Base-by-base conservation (phyloP, 228 moss, liverwort and hornwort genomes). In the Sphagnum fallax region DNA sequence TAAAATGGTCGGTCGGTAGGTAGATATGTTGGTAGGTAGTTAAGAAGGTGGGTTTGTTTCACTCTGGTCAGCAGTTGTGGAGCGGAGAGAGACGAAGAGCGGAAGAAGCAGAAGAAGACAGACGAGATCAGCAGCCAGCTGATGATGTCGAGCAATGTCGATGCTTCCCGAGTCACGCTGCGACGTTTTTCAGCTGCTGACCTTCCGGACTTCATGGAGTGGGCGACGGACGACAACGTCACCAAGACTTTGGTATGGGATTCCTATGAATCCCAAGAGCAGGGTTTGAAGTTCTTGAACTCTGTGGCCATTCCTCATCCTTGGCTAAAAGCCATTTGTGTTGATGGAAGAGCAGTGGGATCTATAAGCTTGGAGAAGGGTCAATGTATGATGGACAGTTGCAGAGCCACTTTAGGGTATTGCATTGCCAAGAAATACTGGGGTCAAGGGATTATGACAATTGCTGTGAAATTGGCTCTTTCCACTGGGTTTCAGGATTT, bases 151-250 rank as follows among this genome's bases (percentile, higher is more conserved):
- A 77, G 69, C 72, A 73, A 65, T 53, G 62, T 77, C 60, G 65
- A 65, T 6, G 65, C 51, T 63, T 69, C 65, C 50, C 77, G 61
- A 48, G 51, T 85, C 72, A 81, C 69, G 14, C 66, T 85, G 51
- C 67, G 85, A 12, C 71, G 68, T 11, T 85, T 85, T 62, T 70
- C 67, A 3, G 48, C 49, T 8, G 79, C 75, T 0, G 85, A 85
- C 52, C 10, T 85, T 16, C 58, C 68, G 16, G 62, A 67, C 67
- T 81, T 85, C 48, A 12, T 79, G 62, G 77, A 52, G 50, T 85
- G 82, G 85, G 85, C 81, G 5, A 58, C 85, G 47, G 85, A 85
- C 59, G 78, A 74, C 12, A 74, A 74, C 6, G 82, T 85, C 61
- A 85, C 85, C 4, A 16, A 63, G 6, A 70, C 70, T 59, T 57